These are phyloP conservation scores for Pelargonium myrrhifolium DNA, from an alignment of 441 rosid species.

Conservation along the genomic window DNA sequence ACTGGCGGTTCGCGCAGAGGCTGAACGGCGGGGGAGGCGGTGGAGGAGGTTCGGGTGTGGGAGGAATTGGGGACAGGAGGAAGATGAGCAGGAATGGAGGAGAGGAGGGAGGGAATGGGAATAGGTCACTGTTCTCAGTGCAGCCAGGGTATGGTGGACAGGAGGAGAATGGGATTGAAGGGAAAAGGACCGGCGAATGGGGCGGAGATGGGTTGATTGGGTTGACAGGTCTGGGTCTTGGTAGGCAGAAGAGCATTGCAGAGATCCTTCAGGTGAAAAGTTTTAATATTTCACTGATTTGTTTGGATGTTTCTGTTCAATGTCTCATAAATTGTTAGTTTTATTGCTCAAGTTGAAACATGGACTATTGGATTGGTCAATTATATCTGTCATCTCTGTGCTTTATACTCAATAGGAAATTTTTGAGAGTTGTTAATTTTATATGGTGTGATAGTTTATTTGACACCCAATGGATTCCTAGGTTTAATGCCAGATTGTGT, in stretches of 20 bases:
- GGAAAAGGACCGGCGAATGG: constrained; percentile 44
- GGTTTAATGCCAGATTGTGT: not conserved
- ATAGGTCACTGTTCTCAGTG: constrained; percentile 63
- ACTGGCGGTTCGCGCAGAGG: constrained; percentile 58
- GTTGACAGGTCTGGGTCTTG: constrained; percentile 50
- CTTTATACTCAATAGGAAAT: not conserved
- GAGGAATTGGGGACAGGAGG: constrained; percentile 34
- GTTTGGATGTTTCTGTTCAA: constrained; percentile 7
- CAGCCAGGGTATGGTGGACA: constrained; percentile 86
- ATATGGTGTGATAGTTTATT: no score
- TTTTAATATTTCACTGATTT: not conserved
- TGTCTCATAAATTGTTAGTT: not conserved
- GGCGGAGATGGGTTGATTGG: constrained; percentile 69
- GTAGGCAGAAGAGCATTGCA: constrained; percentile 52
- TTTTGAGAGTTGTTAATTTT: no score
- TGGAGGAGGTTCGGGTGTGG: constrained; percentile 23
- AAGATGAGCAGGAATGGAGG: constrained; percentile 33
- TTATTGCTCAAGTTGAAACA: not conserved
- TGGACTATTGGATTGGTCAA: not conserved
- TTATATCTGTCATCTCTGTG: not conserved
- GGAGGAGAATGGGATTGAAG: constrained; percentile 41
- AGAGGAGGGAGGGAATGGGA: constrained; percentile 34
- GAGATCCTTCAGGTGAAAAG: constrained; percentile 61
- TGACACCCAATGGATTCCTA: not conserved
- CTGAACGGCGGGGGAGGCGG: no score